Evolutionary conservation across 2,329 filamentous ascomycete genomes (phyloP), one percentile per base, ranked within the genome.

Genomic region (Colletotrichum kahawae): DNA sequence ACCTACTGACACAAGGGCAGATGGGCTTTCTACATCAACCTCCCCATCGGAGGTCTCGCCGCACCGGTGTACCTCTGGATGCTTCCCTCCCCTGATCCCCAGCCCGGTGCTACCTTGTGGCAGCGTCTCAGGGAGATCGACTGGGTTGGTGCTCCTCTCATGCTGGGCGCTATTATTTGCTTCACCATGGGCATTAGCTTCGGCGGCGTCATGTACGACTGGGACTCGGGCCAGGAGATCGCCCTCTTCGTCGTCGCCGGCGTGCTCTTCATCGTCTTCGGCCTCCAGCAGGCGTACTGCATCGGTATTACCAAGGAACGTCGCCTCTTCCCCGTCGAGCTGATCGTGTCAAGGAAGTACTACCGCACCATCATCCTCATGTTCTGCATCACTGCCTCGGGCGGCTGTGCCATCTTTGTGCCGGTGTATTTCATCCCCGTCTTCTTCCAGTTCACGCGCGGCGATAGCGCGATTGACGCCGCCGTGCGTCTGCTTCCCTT

Each of bases 21-120:
- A 4, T 86, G 83, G 83, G 81, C 82, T 1, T 87, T 87, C 66
- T 92, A 92, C 76, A 88, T 91, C 79, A 91, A 91, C 74, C 82
- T 91, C 7, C 82, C 88, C 63, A 86, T 86, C n/a, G 88, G 82
- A 16, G 86, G 79, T 8, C 63, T 82, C 77, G 75, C 78, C 7
- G 75, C 78, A 3, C 82, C 82, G 1, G 79, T 80, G 7, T 82
- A 79, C 51, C 24, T 84, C 56, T 80, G 82, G 51, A 71, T 81
- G 29, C 76, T 84, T 4, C 79, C 82, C 1, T 76, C 78, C 4
- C 70, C 79, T 3, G 76, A 80, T n/a, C 78, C 77, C 9, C 75
- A 78, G 34, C 59, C 78, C 1, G 77, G 77, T 4, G 64, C 64
- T 14, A 21, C 63, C 0, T 67, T 83, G 4, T 64, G 59, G 13